Conservation (phyloP, 257 asterid species). For the Fraxinus pennsylvanica region DNA sequence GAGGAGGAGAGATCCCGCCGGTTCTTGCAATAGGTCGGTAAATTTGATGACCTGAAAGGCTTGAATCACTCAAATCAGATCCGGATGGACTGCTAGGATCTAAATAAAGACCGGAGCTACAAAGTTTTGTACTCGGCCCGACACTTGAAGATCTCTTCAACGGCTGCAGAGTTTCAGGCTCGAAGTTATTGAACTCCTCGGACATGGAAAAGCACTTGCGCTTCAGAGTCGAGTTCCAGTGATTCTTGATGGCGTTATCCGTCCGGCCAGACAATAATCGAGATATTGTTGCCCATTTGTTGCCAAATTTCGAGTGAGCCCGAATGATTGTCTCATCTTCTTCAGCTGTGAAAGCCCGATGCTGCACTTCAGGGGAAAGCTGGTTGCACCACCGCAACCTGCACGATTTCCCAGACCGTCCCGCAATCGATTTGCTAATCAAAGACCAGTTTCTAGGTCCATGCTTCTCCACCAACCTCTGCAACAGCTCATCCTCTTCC, state of each 20-base stretch:
- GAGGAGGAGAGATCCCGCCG: conserved; percentile 38
- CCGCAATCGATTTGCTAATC: conserved; percentile 45
- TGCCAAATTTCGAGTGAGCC: conserved; percentile 39
- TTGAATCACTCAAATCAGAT: conserved; percentile 59
- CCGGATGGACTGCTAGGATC: conserved; percentile 65
- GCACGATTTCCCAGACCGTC: conserved; percentile 49
- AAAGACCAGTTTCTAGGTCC: conserved; percentile 48
- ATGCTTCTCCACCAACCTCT: conserved; percentile 40
- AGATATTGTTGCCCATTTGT: conserved; percentile 29
- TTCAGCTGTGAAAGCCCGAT: conserved; percentile 34
- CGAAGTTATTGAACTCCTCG: conserved; percentile 49
- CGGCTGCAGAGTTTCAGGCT: conserved; percentile 41
- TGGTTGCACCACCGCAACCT: conserved; percentile 54
- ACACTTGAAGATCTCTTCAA: conserved; percentile 58
- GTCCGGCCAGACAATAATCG: conserved; percentile 14
- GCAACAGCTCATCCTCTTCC: conserved; percentile 33
- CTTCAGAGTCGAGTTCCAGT: conserved; percentile 20
- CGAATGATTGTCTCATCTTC: conserved; percentile 38
- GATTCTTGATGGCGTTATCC: conserved; percentile 19
- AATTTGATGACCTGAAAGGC: conserved; percentile 43
- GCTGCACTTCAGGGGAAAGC: conserved; percentile 50
- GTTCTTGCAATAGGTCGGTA: conserved; percentile 47
- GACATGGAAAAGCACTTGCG: conserved; percentile 40
- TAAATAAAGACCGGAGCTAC: conserved; percentile 31
- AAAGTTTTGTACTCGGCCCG: conserved; percentile 22